Conservation (phyloP, 2,329 filamentous ascomycete species). For the Pseudogymnoascus sp. region DNA sequence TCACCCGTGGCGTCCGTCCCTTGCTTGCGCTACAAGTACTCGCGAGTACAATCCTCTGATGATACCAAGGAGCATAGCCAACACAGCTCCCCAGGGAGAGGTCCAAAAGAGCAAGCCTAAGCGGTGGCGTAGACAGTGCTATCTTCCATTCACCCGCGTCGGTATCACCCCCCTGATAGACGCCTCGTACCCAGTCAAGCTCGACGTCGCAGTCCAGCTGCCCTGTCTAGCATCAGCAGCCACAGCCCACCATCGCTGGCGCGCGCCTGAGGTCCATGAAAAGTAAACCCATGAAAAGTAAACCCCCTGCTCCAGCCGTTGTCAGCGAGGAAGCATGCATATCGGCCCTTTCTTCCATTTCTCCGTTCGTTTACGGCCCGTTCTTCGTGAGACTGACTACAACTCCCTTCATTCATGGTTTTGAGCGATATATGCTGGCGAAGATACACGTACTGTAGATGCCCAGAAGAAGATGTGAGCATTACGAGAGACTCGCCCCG, state of each 20-base stretch:
- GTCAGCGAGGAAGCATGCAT: not conserved
- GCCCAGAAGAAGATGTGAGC: not conserved
- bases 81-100: not conserved
- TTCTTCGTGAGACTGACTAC: not conserved
- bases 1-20: not conserved
- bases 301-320: not conserved
- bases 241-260: not conserved
- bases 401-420: not conserved
- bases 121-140: not conserved
- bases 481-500: not conserved
- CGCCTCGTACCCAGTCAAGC: not conserved
- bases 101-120: not conserved
- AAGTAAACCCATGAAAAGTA: not conserved
- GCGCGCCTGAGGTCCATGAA: not conserved
- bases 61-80: not conserved
- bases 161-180: not conserved
- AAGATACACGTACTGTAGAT: not conserved
- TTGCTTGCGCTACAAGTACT: not conserved
- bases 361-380: not conserved
- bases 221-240: not conserved
- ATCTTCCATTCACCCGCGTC: constrained; percentile 1
- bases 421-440: not conserved
- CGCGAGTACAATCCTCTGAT: not conserved
- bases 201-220: not conserved
- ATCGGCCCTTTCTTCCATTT: constrained; percentile 2